These are phyloP conservation scores for Senecio squalidus DNA, from an alignment of 140 eudicot species.

Conservation along the genomic window DNA sequence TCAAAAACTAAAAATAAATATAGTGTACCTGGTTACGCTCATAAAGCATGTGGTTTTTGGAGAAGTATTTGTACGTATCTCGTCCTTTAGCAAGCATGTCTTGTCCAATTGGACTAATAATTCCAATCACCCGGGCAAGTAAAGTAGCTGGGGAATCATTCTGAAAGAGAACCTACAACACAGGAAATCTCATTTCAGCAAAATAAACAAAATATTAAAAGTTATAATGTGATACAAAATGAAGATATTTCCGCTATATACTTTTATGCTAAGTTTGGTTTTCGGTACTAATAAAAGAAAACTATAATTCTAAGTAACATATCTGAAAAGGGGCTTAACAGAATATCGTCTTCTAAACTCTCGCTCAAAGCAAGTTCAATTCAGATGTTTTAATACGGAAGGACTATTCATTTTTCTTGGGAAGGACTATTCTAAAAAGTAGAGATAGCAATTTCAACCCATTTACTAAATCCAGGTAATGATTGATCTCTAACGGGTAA, in stretches of 20 bases:
- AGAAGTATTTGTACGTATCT: constrained; percentile 86
- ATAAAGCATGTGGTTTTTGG: constrained; percentile 97
- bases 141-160: constrained; percentile 98
- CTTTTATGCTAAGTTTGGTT: neutral
- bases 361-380: neutral
- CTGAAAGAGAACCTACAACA: constrained; percentile 85
- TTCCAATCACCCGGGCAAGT: constrained; percentile 94
- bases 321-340: neutral
- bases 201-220: neutral
- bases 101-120: constrained; percentile 79
- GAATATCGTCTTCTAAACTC: neutral
- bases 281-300: neutral
- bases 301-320: neutral
- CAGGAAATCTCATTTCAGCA: constrained; percentile 1
- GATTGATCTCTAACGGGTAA: too few species aligned
- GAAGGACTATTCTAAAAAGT: too few species aligned
- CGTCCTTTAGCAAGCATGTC: constrained; percentile 93
- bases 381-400: neutral
- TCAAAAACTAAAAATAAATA: neutral
- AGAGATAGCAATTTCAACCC: too few species aligned
- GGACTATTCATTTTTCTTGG: too few species aligned
- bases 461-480: too few species aligned
- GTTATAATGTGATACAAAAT: neutral
- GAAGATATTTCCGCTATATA: neutral
- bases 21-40: constrained; percentile 89